These are phyloP conservation scores for Umbelopsis sp. DNA, from an alignment of 371 early-diverging fungal genomes.

Conservation along the genomic window DNA sequence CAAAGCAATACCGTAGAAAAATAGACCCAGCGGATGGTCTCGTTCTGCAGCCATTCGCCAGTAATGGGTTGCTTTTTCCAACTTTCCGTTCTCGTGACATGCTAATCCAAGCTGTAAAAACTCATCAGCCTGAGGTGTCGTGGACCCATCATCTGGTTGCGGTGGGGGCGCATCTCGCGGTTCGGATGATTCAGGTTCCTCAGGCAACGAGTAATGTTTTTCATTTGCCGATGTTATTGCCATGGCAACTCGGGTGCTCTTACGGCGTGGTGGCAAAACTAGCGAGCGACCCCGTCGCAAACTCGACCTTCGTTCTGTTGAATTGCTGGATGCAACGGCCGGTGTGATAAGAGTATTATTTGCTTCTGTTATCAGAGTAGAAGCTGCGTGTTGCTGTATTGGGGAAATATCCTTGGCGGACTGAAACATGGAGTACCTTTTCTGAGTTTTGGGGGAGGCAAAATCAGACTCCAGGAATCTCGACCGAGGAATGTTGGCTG, in stretches of 20 bases:
- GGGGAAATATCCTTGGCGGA: conserved; percentile 14
- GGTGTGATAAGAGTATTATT: background rate
- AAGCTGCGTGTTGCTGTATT: conserved; percentile 7
- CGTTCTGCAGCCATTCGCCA: conserved; percentile 79
- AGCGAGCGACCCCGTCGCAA: conserved; percentile 6
- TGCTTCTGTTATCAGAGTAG: background rate
- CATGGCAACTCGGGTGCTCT: conserved; percentile 10
- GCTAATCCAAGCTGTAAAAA: conserved; percentile 34
- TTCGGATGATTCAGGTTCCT: conserved; percentile 7
- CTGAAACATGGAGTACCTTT: conserved; percentile 17
- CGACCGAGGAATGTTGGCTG: background rate
- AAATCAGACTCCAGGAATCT: background rate
- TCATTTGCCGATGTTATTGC: conserved; percentile 14
- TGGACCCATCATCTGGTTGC: conserved; percentile 12
- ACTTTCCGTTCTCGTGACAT: conserved; percentile 59
- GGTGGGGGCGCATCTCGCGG: background rate
- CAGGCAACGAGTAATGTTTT: background rate
- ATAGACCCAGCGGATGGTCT: conserved; percentile 77
- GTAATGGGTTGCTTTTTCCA: conserved; percentile 81
- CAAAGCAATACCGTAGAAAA: conserved; percentile 86
- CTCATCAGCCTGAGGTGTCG: conserved; percentile 16
- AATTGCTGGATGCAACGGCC: background rate
- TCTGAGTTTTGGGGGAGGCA: background rate
- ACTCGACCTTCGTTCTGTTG: background rate
- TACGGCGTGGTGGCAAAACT: conserved; percentile 8